Evolutionary conservation across 192 early-diverging fungal genomes (phyloP), one percentile per base, ranked within the genome.

Genomic region (Mortierella alpina): DNA sequence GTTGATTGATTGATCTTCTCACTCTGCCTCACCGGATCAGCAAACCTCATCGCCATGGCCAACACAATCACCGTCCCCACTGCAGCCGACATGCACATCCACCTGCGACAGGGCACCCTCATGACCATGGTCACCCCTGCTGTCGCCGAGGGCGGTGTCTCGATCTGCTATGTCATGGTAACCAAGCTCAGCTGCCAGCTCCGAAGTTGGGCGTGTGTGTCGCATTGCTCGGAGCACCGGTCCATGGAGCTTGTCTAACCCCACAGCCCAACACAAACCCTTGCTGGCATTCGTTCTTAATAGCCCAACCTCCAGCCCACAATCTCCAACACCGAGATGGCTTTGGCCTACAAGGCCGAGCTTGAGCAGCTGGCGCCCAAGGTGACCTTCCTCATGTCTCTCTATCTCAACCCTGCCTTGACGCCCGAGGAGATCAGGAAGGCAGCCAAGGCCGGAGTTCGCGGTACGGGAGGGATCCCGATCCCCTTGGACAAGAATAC

Each of bases 231-330:
- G 31, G 3, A 31, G 31, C 31, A 31, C 31, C 31, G 31, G 31
- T 31, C 31, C 31, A 31, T 31, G 31, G 1, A 31, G 31, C 31
- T 31, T 31, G 31, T 2, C 31, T 31, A 31, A 31, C 31, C 31
- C 31, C 31, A 31, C 31, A 3, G 31, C 31, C 31, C 31, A 31
- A 31, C 31, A 31, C 31, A 31, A 31, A 14, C 20, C 44, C 9
- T 50, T 51, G 59, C 20, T 17, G 18, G n/a, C 13, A 12, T 31
- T 51, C 39, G 10, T 23, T 31, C 31, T 31, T 55, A 13, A 44
- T 85, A 96, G 95, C 98, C 98, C 65, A 99, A 99, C 82, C 83
- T 98, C 59, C 90, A 93, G 56, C 97, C 98, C 20, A 95, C 97
- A 2, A 91, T 99, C 68, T 92, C 91, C 14, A 95, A 87, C 20